Percentiles rank a stretch among this genome's conserved stretches.
Evolutionary conservation across 768 basidiomycete genomes (phyloP).

Genomic region (Boletus eberwhitei): DNA sequence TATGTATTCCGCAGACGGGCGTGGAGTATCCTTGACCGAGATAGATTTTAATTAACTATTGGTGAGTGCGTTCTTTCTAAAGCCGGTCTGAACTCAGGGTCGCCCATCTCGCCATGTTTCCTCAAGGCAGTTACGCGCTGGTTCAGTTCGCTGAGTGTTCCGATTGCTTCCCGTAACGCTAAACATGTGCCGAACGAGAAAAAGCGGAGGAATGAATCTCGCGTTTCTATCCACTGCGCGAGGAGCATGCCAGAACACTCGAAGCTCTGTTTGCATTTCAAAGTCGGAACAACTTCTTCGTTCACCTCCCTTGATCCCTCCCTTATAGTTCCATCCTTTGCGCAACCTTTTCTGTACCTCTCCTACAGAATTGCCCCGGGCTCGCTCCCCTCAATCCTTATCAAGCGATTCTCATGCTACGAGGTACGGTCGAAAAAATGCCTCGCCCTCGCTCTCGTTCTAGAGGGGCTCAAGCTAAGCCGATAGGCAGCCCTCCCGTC

Average conservation of each 20-base stretch:
- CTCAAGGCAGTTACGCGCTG: conserved; percentile 38
- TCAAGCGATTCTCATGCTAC: conserved; percentile 28
- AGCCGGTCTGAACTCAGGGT: conserved; percentile 26
- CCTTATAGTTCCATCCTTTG: conserved; percentile 28
- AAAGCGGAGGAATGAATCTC: conserved; percentile 36
- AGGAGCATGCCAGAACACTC: conserved; percentile 36
- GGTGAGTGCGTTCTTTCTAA: conserved; percentile 23
- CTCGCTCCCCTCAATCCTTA: conserved; percentile 19
- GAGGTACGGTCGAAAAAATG: conserved; percentile 31
- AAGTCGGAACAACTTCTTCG: conserved; percentile 28
- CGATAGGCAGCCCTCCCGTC: conserved; percentile 21
- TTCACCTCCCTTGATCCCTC: conserved; percentile 28
- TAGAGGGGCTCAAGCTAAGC: conserved; percentile 24
- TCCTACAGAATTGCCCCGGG: conserved; percentile 23
- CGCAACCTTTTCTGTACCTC: conserved; percentile 10
- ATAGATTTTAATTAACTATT: conserved; percentile 34
- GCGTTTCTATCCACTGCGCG: conserved; percentile 31
- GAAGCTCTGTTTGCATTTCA: conserved; percentile 35
- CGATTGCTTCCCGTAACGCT: conserved; percentile 33
- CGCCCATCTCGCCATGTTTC: conserved; percentile 26
- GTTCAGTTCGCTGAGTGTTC: conserved; percentile 35
- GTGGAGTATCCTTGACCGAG: conserved; percentile 33
- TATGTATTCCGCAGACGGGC: conserved; percentile 36
- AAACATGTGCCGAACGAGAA: conserved; percentile 30
- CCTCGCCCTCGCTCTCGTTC: conserved; percentile 26